Evolutionary conservation across 75 land plant species (phyloP).

Genomic region (Selaginella moellendorffii): DNA sequence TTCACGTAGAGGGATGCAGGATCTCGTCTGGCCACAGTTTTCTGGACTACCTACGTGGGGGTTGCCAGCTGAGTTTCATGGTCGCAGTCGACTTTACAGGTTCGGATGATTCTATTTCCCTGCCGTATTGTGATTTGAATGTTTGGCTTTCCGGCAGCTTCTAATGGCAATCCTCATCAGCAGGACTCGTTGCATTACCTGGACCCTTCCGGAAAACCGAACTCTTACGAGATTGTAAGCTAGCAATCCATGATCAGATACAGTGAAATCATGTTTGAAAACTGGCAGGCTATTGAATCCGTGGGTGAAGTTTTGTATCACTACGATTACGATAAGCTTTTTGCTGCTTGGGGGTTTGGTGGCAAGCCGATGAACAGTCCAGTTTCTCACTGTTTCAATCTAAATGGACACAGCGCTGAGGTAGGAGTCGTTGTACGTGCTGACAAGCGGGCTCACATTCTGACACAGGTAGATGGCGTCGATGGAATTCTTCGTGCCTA

Average conservation of each 20-base stretch:
- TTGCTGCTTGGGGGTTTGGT: conserved; percentile 98
- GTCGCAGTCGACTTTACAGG: conserved; percentile 94
- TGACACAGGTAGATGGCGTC: conserved; percentile 57
- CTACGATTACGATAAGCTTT: conserved; percentile 80
- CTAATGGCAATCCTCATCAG: conserved; percentile 74
- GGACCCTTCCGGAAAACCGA: conserved; percentile 55
- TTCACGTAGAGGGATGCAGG: conserved; percentile 44
- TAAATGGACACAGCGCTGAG: conserved; percentile 37
- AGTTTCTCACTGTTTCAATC: conserved; percentile 88
- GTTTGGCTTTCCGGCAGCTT: conserved; percentile 32
- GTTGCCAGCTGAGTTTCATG: conserved; percentile 77
- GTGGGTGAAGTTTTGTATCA: conserved; percentile 72
- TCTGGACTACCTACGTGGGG: conserved; percentile 65
- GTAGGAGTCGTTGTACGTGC: neutral
- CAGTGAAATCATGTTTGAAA: no score
- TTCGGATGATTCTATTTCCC: conserved; percentile 9
- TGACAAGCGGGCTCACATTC: neutral
- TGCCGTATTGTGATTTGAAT: no score
- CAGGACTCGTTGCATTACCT: conserved; percentile 82
- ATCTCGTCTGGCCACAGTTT: conserved; percentile 32
- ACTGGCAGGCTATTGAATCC: conserved; percentile 66
- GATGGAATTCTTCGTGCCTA: conserved; percentile 62
- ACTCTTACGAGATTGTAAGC: conserved; percentile 83
- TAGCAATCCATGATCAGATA: no score
- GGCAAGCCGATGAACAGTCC: conserved; percentile 67